A percentile compares a stretch with the other conserved stretches of the same genome.
phyloP scores from a whole-genome alignment of 768 basidiomycete genomes.

The Phaeolepiota aurea region DNA sequence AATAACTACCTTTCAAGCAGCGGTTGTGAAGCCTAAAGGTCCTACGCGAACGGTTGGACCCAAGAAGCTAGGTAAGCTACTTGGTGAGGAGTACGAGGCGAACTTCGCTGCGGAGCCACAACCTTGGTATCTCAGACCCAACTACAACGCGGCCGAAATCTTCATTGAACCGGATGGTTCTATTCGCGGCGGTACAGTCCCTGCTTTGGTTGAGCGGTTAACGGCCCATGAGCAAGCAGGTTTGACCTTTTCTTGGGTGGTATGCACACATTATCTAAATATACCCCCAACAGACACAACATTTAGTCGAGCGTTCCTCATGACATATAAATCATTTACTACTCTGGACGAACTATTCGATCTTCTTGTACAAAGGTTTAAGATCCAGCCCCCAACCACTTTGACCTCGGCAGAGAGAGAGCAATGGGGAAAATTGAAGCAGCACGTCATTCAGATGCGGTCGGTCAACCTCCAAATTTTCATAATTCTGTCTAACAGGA shows the following conservation, averaged over 20 bases:
- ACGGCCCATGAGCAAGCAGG: slow-evolving; percentile 88
- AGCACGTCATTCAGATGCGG: slow-evolving; percentile 82
- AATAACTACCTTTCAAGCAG: too few relatives aligned
- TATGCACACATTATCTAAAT: not conserved
- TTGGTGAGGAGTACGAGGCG: slow-evolving; percentile 49
- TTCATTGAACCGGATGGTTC: slow-evolving; percentile 77
- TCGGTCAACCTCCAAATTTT: slow-evolving; percentile 35
- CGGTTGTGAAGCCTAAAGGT: slow-evolving; percentile 17
- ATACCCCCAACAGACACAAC: slow-evolving; percentile 47
- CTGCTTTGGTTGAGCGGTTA: slow-evolving; percentile 80
- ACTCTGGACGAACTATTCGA: slow-evolving; percentile 77
- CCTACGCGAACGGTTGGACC: slow-evolving; percentile 22
- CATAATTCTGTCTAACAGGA: not conserved
- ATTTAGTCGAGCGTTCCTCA: slow-evolving; percentile 84
- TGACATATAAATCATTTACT: slow-evolving; percentile 95
- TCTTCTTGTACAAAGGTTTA: slow-evolving; percentile 72
- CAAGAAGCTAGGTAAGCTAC: slow-evolving; percentile 57
- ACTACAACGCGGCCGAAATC: slow-evolving; percentile 74
- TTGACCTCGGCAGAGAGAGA: slow-evolving; percentile 52
- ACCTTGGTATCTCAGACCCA: slow-evolving; percentile 84
- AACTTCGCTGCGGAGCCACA: slow-evolving; percentile 33
- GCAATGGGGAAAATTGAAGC: slow-evolving; percentile 82
- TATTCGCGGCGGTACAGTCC: slow-evolving; percentile 80
- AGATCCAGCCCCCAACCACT: slow-evolving; percentile 64
- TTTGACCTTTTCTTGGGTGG: slow-evolving; percentile 23